Conservation (phyloP, 2,329 filamentous ascomycete species). For the Fusarium temperatum region DNA sequence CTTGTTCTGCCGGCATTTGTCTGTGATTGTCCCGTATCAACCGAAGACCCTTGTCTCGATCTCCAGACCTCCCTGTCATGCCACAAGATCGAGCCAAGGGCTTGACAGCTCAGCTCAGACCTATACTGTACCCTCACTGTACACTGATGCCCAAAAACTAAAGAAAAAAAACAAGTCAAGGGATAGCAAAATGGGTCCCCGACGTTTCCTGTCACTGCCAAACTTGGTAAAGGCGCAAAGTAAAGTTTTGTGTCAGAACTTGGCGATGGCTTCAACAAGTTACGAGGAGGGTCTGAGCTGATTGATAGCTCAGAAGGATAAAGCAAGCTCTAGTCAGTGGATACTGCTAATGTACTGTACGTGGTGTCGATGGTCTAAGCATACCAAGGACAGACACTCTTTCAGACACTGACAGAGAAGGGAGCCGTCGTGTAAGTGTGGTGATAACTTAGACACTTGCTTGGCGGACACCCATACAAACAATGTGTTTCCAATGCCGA, state of each 20-base stretch:
- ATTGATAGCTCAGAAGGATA: neutral
- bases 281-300: neutral
- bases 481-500: neutral
- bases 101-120: neutral
- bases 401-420: neutral
- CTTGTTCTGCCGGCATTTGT: neutral
- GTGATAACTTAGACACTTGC: neutral
- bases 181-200: neutral
- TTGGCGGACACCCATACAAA: neutral
- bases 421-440: neutral
- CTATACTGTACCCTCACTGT: neutral
- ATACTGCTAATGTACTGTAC: too few relatives aligned
- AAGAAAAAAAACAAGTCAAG: neutral
- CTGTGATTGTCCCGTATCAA: neutral
- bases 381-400: neutral
- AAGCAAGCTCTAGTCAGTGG: neutral
- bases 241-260: neutral
- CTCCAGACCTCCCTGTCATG: slow-evolving; percentile 25
- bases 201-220: slow-evolving; percentile 17
- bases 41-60: slow-evolving; percentile 29
- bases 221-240: neutral
- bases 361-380: neutral
- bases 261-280: neutral
- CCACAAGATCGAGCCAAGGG: slow-evolving; percentile 26
- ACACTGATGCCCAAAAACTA: neutral